These are phyloP conservation scores for Exidia glandulosa DNA, from an alignment of 768 basidiomycete genomes.

Conservation along the genomic window DNA sequence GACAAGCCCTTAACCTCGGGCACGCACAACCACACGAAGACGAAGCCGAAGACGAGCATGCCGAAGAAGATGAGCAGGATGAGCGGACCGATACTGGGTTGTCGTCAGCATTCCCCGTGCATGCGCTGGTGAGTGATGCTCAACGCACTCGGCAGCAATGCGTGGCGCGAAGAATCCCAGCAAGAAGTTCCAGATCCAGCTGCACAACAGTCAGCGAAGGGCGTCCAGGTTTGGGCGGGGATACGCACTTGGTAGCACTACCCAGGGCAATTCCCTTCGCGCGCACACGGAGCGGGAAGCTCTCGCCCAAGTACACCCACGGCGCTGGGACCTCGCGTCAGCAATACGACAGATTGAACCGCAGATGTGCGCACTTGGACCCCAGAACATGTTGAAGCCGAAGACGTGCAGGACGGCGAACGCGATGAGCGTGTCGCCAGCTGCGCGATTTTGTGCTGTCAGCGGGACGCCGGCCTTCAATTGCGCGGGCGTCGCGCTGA, in stretches of 20 bases:
- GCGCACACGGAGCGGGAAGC: conserved; percentile 70
- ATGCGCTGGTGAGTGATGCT: background rate
- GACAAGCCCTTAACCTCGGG: conserved; percentile 75
- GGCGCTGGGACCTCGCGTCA: background rate
- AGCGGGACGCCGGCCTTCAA: conserved; percentile 25
- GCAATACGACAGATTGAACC: background rate
- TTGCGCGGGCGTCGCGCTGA: conserved; percentile 35
- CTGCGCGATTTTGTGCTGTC: conserved; percentile 43
- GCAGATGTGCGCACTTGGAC: conserved; percentile 31
- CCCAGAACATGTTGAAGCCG: conserved; percentile 65
- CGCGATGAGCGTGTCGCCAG: conserved; percentile 57
- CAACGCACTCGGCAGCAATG: conserved; percentile 41
- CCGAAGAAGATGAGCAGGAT: conserved; percentile 71
- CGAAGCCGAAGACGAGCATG: conserved; percentile 54
- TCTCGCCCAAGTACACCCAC: conserved; percentile 70
- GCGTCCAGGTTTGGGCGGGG: background rate
- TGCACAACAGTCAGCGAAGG: conserved; percentile 10
- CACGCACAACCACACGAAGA: conserved; percentile 66
- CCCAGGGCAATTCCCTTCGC: conserved; percentile 72
- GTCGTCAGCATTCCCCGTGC: background rate
- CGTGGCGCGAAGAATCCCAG: conserved; percentile 62
- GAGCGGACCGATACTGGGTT: conserved; percentile 51
- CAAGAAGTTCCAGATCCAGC: conserved; percentile 70
- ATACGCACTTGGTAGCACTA: conserved; percentile 39
- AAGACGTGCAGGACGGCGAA: conserved; percentile 73